Evolutionary conservation across 2,329 filamentous ascomycete genomes (phyloP), one percentile per base, ranked within the genome.

Genomic region (Penicillium sp.): DNA sequence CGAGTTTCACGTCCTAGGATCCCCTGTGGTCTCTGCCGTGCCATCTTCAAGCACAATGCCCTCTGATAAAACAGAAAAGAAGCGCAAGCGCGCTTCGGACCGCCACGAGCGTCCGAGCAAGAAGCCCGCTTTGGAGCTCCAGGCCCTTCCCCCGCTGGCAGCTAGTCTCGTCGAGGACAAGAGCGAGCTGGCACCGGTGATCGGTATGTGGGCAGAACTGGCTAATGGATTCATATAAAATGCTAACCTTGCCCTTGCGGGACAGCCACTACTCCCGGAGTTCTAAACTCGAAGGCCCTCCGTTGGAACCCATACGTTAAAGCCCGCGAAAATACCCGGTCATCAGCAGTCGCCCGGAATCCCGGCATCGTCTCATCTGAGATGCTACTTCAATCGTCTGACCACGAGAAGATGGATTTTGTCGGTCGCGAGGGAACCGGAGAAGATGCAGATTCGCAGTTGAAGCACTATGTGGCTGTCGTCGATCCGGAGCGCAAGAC

Each of bases 401-500:
- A 75, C 33, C 80, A 83, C 48, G 68, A 76, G 10, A 77, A 74
- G 36, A 69, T 83, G 37, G 78, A 83, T 60, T 83, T 80, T 51
- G 69, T 71, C 14, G 80, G 76, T 15, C 68, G 67, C 23, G 70
- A 73, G 52, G 66, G 65, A 18, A 70, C 73, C 43, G 53, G 50
- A 17, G 72, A 77, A 39, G 66, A 70, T 27, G 67, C 72, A 34
- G 73, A 79, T 41, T 72, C 70, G 19, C 64, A 74, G 44, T 59
- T 78, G 41, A 76, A 76, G 50, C 78, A 83, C 63, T 84, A 83
- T 50, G 60, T 82, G 43, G 80, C 76, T 36, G 67, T 83, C 29
- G 80, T 74, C 51, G 78, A 84, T 47, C 76, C 77, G 0, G 61
- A 67, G 17, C 71, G 69, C 4, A 70, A 71, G 39, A 71, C 70